Conservation (phyloP, 306 rosid species). For the Rubus parviflorus region DNA sequence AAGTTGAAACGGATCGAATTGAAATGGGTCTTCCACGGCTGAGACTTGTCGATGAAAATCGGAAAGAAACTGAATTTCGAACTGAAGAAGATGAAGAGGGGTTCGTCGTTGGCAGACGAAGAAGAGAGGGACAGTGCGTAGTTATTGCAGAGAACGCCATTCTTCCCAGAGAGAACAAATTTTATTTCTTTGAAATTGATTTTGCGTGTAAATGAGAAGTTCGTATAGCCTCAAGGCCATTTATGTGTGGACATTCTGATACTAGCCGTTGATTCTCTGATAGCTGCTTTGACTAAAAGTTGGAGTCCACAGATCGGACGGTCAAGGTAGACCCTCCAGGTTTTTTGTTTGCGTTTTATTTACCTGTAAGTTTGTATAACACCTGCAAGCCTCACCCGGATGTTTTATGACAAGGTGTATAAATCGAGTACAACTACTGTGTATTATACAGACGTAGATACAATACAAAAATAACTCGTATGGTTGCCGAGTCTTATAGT, state of each 20-base stretch:
- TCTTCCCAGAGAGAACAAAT: neutral
- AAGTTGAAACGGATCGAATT: constrained; percentile 65
- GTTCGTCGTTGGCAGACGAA: constrained; percentile 39
- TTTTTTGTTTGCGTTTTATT: neutral
- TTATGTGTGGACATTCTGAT: neutral
- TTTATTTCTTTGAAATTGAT: neutral
- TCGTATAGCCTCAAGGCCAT: neutral
- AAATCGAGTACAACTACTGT: no score
- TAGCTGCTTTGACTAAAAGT: neutral
- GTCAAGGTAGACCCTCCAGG: neutral
- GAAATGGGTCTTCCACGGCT: constrained; percentile 46
- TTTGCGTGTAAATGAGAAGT: neutral
- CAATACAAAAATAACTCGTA: no score
- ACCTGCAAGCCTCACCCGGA: no score
- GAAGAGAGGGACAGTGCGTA: constrained; percentile 36
- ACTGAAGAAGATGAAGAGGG: constrained; percentile 24
- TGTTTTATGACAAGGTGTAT: no score
- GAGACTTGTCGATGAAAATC: constrained; percentile 37
- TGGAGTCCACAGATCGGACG: neutral
- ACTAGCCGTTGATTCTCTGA: neutral
- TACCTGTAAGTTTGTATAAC: no score
- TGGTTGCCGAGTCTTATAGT: no score
- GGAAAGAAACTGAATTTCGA: constrained; percentile 43
- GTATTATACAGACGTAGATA: no score
- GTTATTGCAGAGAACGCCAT: constrained; percentile 73